phyloP scores from a whole-genome alignment of 2,329 filamentous ascomycete genomes.

The Pleomassaria siparia region DNA sequence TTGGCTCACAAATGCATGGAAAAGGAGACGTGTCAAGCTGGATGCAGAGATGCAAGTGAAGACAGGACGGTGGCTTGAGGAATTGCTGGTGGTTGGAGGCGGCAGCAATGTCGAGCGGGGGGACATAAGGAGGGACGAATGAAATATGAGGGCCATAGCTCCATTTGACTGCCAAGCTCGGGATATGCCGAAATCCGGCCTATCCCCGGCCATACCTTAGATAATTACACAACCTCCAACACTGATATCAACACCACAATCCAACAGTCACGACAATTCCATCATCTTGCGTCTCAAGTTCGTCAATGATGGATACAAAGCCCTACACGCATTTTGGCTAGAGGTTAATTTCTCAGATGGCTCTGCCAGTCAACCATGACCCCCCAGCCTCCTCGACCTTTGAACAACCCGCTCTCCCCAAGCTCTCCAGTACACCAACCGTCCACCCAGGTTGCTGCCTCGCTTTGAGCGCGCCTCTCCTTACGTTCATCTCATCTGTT shows the following conservation, averaged over 20 bases:
- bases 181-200: no score
- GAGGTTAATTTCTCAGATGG: no score
- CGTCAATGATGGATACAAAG: no score
- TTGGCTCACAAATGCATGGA: constrained; percentile 3
- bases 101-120: constrained; percentile 9
- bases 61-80: constrained; percentile 5
- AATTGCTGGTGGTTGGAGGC: constrained; percentile 13
- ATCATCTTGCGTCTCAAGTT: no score
- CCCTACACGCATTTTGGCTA: no score
- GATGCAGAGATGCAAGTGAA: background rate
- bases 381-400: background rate
- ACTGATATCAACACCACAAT: background rate
- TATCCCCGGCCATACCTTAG: no score
- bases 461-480: constrained; percentile 34
- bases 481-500: constrained; percentile 24
- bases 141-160: constrained; percentile 1
- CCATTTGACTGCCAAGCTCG: constrained; percentile 1
- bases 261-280: background rate
- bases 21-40: background rate
- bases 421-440: constrained; percentile 19
- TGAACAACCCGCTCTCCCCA: constrained; percentile 10
- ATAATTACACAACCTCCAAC: background rate
- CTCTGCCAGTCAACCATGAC: background rate
- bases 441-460: constrained; percentile 40
- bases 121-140: constrained; percentile 13